Base-by-base conservation (phyloP, 805 yeast species). In the Monosporozyma aerobia region DNA sequence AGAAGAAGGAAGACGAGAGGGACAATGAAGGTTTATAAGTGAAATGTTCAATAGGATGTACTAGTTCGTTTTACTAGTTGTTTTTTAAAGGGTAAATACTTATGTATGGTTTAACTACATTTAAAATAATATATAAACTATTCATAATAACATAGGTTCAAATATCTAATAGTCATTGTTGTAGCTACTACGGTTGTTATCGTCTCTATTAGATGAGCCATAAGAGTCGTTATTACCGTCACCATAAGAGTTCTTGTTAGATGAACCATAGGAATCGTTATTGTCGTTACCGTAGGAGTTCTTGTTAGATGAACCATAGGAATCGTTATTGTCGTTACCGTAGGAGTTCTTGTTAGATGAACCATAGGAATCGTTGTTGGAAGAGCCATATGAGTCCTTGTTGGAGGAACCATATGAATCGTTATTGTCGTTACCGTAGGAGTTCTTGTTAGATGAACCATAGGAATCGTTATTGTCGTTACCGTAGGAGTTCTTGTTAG, bases 221-320 rank as follows among this genome's bases (percentile, higher is more conserved):
- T 64, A 64, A 10, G 64, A 57, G 49, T 55, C 49, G 49, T 46
- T 16, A n/a, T 44, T 29, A 7, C 7, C 51, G 56, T 53, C 37
- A 51, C 49, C 37, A 43, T 53, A 44, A 44, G 49, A 33, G 58
- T 57, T 25, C 65, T 32, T 32, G 35, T 32, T 9, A 3, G 35
- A 32, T 1, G 46, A 44, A 14, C 70, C 70, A 61, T 64, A 65
- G 11, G 71, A 65, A 57, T 66, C 61, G 55, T 54, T 51, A 54
- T 64, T 63, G 59, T 53, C 19, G 19, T 19, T 2, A 19, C 19
- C 19, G 19, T 19, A 19, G 2, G 19, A 19, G 19, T 19, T 19
- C 19, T 19, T 58, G 51, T 51, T 50, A 11, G 48, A 32, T 44
- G 60, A 56, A 37, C 63, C 60, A 48, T 56, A 58, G 3, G 62